These are phyloP conservation scores for Dunaliella sp. DNA, from an alignment of 139 green algal species.

Conservation along the genomic window DNA sequence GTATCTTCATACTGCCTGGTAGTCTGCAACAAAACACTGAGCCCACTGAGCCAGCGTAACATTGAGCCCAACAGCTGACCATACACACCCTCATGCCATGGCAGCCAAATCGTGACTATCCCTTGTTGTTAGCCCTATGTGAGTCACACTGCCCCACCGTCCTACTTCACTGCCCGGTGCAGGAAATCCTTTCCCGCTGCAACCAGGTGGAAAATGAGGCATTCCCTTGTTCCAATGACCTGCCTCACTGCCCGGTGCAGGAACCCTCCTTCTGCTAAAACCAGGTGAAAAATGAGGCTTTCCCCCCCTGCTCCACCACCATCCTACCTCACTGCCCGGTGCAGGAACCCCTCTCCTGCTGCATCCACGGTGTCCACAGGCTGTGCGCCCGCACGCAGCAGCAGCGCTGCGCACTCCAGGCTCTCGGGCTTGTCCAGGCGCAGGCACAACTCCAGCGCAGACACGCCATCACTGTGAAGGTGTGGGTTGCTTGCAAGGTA, in stretches of 20 bases:
- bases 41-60: neutral
- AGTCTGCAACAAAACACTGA: neutral
- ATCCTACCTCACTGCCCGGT: constrained; percentile 25
- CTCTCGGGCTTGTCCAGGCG: neutral
- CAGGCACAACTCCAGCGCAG: no score
- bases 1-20: neutral
- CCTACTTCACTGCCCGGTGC: constrained; percentile 24
- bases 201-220: no score
- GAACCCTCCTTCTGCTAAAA: constrained; percentile 9
- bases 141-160: no score
- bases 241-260: constrained; percentile 25
- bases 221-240: no score
- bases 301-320: no score
- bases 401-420: constrained; percentile 10
- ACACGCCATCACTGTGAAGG: no score
- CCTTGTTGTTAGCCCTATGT: no score
- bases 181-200: constrained; percentile 12
- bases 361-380: constrained; percentile 8
- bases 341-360: constrained; percentile 19
- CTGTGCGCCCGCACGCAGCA: constrained; percentile 12
- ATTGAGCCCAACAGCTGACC: neutral
- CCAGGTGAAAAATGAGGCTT: no score
- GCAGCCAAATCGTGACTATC: neutral
- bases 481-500: no score
- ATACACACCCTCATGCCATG: neutral